These are phyloP conservation scores for Endocalyx cinctus DNA, from an alignment of 2,329 filamentous ascomycete genomes.

Conservation along the genomic window DNA sequence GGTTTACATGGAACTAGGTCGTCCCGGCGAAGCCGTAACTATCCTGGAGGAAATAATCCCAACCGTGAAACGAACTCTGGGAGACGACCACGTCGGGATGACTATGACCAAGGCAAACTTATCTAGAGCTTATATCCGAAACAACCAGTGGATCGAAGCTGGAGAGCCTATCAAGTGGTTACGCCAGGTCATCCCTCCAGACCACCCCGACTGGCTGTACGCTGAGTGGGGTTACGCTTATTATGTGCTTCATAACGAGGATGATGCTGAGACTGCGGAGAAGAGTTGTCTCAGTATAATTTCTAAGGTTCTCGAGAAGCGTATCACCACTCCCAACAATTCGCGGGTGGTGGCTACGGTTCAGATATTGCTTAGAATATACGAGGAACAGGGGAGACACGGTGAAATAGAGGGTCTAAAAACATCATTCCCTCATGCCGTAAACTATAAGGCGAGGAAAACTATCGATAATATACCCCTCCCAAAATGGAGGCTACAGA, in stretches of 20 bases:
- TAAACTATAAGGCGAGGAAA: slow-evolving; percentile 1
- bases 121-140: slow-evolving; percentile 5
- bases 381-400: slow-evolving; percentile 7
- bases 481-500: too few species aligned
- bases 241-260: slow-evolving; percentile 6
- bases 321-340: slow-evolving; percentile 2
- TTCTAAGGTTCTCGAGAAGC: slow-evolving; percentile 6
- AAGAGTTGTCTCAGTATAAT: slow-evolving; percentile 5
- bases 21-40: slow-evolving; percentile 2
- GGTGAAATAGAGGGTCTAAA: slow-evolving; percentile 3
- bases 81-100: slow-evolving; percentile 9
- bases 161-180: slow-evolving; percentile 4
- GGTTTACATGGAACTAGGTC: slow-evolving; percentile 3
- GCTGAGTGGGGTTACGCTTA: slow-evolving; percentile 14
- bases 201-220: slow-evolving; percentile 12
- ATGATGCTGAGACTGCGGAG: slow-evolving; percentile 9
- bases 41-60: slow-evolving; percentile 17
- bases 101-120: slow-evolving; percentile 10
- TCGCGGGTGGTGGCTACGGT: slow-evolving; percentile 6
- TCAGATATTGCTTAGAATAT: slow-evolving; percentile 8
- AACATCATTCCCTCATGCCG: slow-evolving; percentile 4
- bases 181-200: slow-evolving; percentile 4
- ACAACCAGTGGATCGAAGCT: slow-evolving; percentile 6
- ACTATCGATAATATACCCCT: slow-evolving; percentile 4
- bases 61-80: slow-evolving; percentile 7